Evolutionary conservation across 495 filamentous ascomycete species (phyloP).

Genomic region (Penicillium antarcticum): DNA sequence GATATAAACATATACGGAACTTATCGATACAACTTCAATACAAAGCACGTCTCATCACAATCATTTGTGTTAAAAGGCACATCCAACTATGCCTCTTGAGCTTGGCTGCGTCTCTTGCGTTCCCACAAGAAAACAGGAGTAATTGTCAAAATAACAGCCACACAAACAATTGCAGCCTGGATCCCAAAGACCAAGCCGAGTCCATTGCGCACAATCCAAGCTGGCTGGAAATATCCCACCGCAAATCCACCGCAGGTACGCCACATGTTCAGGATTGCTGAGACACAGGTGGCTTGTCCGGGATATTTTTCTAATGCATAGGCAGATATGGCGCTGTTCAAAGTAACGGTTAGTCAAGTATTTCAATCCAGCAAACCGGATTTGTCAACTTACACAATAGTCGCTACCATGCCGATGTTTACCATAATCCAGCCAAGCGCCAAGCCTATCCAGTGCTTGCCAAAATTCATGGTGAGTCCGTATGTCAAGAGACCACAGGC

Average conservation of each 20-base stretch:
- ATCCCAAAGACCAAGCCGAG: constrained; percentile 41
- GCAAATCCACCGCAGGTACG: constrained; percentile 45
- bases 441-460: constrained; percentile 37
- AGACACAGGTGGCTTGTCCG: constrained; percentile 35
- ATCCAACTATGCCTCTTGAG: neutral
- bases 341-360: neutral
- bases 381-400: constrained; percentile 27
- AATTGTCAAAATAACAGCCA: constrained; percentile 26
- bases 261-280: constrained; percentile 43
- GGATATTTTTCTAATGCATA: constrained; percentile 44
- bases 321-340: constrained; percentile 34
- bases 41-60: neutral
- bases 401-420: constrained; percentile 35
- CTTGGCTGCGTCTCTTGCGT: neutral
- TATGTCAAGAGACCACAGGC: constrained; percentile 31
- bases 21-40: neutral
- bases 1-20: neutral
- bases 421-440: constrained; percentile 42
- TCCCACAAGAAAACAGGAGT: constrained; percentile 25
- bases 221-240: constrained; percentile 45
- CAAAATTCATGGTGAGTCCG: constrained; percentile 32
- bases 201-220: constrained; percentile 40
- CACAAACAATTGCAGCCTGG: constrained; percentile 40
- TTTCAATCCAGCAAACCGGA: neutral
- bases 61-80: neutral